phyloP scores from a whole-genome alignment of 179 eudicot species.

The Silene noctiflora region DNA sequence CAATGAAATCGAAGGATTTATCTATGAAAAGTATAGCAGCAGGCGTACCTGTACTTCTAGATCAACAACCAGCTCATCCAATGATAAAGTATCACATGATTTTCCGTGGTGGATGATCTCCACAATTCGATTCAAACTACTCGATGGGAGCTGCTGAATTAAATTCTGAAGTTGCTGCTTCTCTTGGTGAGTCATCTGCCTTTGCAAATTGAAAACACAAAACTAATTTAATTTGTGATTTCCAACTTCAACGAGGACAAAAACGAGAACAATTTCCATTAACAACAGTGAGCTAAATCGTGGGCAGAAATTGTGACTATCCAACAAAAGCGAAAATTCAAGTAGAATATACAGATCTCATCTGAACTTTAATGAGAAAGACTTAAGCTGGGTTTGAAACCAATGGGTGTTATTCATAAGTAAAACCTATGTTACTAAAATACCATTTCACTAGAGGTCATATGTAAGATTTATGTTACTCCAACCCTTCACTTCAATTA shows the following conservation, averaged over 20 bases:
- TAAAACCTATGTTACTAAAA: too few relatives aligned
- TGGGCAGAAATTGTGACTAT: not conserved
- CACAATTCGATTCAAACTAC: conserved; percentile 69
- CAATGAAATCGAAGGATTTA: not conserved
- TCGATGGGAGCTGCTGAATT: conserved; percentile 52
- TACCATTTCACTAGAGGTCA: too few relatives aligned
- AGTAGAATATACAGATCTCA: not conserved
- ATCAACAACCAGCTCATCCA: conserved; percentile 50
- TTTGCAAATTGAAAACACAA: conserved; percentile 20
- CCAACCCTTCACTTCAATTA: too few relatives aligned
- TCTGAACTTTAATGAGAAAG: not conserved
- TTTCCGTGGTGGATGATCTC: conserved; percentile 50
- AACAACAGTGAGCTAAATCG: not conserved
- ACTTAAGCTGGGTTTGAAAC: not conserved
- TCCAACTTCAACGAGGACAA: not conserved
- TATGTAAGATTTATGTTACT: too few relatives aligned
- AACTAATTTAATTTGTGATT: not conserved
- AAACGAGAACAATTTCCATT: not conserved
- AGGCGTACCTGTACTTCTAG: conserved; percentile 54
- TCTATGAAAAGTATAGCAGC: not conserved
- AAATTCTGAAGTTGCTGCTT: conserved; percentile 56
- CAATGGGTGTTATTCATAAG: too few relatives aligned
- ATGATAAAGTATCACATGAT: conserved; percentile 28
- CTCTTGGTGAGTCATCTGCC: conserved; percentile 66
- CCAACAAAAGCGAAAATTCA: not conserved